Evolutionary conservation across 140 eudicot genomes (phyloP).

Genomic region (Bidens hawaiensis): DNA sequence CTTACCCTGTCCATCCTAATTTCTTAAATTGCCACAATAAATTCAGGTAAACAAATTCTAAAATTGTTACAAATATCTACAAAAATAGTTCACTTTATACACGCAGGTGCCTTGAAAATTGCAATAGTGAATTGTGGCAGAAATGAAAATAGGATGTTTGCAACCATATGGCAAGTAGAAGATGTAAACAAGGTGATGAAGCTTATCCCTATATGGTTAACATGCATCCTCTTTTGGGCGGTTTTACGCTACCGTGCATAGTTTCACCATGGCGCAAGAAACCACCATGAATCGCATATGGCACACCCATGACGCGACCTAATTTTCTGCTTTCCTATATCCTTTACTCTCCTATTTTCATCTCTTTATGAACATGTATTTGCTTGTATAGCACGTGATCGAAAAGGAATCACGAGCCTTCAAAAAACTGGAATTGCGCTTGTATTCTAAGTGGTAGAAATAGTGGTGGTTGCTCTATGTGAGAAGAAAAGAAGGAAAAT

Average conservation of each 20-base stretch:
- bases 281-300: slow-evolving; percentile 61
- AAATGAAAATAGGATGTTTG: slow-evolving; percentile 33
- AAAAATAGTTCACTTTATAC: not conserved
- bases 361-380: slow-evolving; percentile 61
- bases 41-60: slow-evolving; percentile 34
- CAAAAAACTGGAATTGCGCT: slow-evolving; percentile 72
- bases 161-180: slow-evolving; percentile 68
- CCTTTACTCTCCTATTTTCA: slow-evolving; percentile 57
- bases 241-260: no score
- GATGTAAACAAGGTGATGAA: slow-evolving; percentile 80
- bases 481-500: slow-evolving; percentile 53
- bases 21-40: slow-evolving; percentile 44
- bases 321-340: slow-evolving; percentile 64
- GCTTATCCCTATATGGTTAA: slow-evolving; percentile 63
- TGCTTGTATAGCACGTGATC: slow-evolving; percentile 41
- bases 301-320: slow-evolving; percentile 56
- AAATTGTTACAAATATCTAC: not conserved
- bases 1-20: slow-evolving; percentile 43
- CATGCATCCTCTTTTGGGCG: no score
- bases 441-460: slow-evolving; percentile 45
- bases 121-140: slow-evolving; percentile 7
- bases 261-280: slow-evolving; percentile 83
- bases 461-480: slow-evolving; percentile 65
- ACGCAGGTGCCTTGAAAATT: slow-evolving; percentile 64
- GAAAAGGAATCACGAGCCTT: slow-evolving; percentile 63